Percentiles rank a stretch among this genome's conserved stretches.
Conservation (phyloP, 352 stramenopile genomes). For the Thraustochytrium aureum region DNA sequence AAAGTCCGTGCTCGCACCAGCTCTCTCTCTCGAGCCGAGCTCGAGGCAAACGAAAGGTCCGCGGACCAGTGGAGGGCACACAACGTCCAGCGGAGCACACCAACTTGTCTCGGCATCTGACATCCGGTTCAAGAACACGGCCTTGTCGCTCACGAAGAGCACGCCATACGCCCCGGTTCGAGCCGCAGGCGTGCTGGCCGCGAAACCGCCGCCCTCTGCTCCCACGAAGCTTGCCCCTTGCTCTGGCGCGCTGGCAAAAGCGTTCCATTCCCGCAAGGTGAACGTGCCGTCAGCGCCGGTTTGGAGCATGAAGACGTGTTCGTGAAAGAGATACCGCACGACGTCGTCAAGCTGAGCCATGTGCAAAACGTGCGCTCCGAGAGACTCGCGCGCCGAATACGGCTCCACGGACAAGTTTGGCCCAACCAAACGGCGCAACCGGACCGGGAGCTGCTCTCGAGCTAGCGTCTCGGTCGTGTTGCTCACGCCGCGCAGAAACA, state of each 20-base stretch:
- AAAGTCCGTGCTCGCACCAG: too few species aligned
- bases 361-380: background rate
- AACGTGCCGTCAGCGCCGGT: too few species aligned
- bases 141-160: background rate
- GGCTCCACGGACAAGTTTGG: background rate
- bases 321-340: constrained; percentile 35
- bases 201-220: too few species aligned
- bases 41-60: background rate
- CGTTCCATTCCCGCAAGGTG: too few species aligned
- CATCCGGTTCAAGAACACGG: background rate
- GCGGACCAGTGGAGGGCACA: background rate
- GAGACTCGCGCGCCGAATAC: constrained; percentile 40
- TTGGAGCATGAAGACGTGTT: constrained; percentile 13
- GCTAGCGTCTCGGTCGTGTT: constrained; percentile 47
- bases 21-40: background rate
- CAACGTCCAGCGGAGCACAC: background rate
- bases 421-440: constrained; percentile 19
- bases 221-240: too few species aligned
- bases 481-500: constrained; percentile 38
- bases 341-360: background rate
- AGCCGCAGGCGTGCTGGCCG: too few species aligned
- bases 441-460: constrained; percentile 35
- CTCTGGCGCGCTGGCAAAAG: too few species aligned
- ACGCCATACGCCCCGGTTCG: too few species aligned
- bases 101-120: background rate